Evolutionary conservation across 1,284 basidiomycete species (phyloP).

Genomic region (Pyrrhoderma lamaoense): DNA sequence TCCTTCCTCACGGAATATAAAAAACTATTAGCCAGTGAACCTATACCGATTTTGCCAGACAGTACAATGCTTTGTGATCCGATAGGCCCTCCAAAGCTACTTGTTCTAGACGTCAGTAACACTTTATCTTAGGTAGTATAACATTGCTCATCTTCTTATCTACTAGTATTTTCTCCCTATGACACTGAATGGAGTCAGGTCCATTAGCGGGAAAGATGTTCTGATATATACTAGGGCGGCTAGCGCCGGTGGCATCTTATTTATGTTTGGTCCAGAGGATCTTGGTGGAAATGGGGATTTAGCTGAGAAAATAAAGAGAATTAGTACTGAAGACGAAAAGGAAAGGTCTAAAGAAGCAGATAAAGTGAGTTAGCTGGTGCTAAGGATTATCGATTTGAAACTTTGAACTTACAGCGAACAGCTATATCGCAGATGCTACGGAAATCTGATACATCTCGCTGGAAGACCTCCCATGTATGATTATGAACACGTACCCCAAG

Average conservation of each 20-base stretch:
- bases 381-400: background rate
- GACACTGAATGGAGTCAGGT: too few relatives aligned
- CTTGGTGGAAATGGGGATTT: constrained; percentile 3
- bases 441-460: constrained; percentile 4
- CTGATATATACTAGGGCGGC: too few relatives aligned
- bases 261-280: constrained; percentile 11
- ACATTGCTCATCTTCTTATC: too few relatives aligned
- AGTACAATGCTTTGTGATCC: background rate
- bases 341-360: background rate
- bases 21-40: background rate
- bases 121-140: too few relatives aligned
- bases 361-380: background rate
- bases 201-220: too few relatives aligned
- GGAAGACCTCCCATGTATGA: constrained; percentile 12
- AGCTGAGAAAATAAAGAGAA: constrained; percentile 6
- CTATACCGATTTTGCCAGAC: background rate
- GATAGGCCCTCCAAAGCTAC: constrained; percentile 1
- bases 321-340: background rate
- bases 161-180: too few relatives aligned
- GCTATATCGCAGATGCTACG: constrained; percentile 1
- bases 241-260: background rate
- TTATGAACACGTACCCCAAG: constrained; percentile 9
- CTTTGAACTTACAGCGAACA: background rate
- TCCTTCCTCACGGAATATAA: constrained; percentile 4
- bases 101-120: constrained; percentile 10